These are phyloP conservation scores for Sphaerulina musiva DNA, from an alignment of 2,329 filamentous ascomycete species.

Conservation along the genomic window DNA sequence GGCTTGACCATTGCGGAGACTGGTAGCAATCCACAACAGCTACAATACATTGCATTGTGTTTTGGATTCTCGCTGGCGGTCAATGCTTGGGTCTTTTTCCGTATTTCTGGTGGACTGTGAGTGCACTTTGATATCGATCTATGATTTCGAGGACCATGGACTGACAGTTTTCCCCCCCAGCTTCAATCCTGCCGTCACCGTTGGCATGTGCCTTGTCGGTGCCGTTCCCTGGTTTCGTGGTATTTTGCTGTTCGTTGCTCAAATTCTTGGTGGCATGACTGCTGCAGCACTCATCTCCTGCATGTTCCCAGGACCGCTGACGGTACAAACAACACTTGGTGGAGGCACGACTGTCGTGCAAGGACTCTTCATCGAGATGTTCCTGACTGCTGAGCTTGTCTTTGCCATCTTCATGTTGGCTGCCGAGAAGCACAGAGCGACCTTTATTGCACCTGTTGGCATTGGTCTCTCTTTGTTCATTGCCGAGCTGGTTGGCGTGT, in stretches of 20 bases:
- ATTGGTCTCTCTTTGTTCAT: slow-evolving; percentile 48
- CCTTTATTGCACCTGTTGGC: slow-evolving; percentile 39
- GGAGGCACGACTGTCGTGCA: slow-evolving; percentile 32
- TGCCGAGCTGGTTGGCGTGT: slow-evolving; percentile 38
- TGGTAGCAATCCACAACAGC: slow-evolving; percentile 34
- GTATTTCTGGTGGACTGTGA: slow-evolving; percentile 31
- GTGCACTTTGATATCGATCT: neutral
- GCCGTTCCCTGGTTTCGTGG: slow-evolving; percentile 33
- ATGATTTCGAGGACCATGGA: neutral
- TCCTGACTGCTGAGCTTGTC: slow-evolving; percentile 36
- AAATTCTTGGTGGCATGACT: slow-evolving; percentile 35
- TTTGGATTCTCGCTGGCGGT: slow-evolving; percentile 40
- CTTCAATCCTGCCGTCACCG: slow-evolving; percentile 34
- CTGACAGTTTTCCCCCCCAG: neutral
- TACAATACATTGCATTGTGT: slow-evolving; percentile 36
- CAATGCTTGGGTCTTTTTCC: slow-evolving; percentile 38
- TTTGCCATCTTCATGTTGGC: slow-evolving; percentile 35
- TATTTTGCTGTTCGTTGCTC: slow-evolving; percentile 31
- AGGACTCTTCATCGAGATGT: slow-evolving; percentile 37
- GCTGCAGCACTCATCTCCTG: slow-evolving; percentile 31
- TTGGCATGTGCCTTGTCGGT: slow-evolving; percentile 29
- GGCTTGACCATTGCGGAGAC: slow-evolving; percentile 25
- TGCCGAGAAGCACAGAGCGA: slow-evolving; percentile 37
- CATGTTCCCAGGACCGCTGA: slow-evolving; percentile 35
- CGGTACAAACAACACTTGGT: slow-evolving; percentile 31